phyloP scores from a whole-genome alignment of 2,329 filamentous ascomycete genomes.

The Fusarium piperis region DNA sequence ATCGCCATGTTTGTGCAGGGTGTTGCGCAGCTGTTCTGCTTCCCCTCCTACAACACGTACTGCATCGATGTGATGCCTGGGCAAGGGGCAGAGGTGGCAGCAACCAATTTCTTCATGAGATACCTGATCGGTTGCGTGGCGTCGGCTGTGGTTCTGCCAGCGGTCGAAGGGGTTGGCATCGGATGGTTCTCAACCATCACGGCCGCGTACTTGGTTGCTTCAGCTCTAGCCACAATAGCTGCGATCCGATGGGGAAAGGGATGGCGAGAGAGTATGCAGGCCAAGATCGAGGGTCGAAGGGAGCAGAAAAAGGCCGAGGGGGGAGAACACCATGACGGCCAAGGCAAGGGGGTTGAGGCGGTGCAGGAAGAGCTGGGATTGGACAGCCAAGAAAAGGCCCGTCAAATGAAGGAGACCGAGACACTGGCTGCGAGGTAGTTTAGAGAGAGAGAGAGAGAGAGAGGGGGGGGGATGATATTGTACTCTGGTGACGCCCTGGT shows the following conservation, averaged over 20 bases:
- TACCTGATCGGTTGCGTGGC: constrained; percentile 79
- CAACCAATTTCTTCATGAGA: constrained; percentile 81
- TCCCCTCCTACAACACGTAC: constrained; percentile 81
- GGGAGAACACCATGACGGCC: background rate
- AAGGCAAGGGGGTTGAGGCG: constrained; percentile 5
- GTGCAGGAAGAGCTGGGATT: background rate
- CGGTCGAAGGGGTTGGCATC: constrained; percentile 77
- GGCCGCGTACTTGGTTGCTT: constrained; percentile 49
- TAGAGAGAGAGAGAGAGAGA: background rate
- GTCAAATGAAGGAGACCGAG: constrained; percentile 8
- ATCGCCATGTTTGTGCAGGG: constrained; percentile 80
- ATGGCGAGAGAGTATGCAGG: constrained; percentile 52
- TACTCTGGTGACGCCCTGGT: background rate
- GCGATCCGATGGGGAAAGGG: constrained; percentile 52
- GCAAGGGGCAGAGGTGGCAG: constrained; percentile 76
- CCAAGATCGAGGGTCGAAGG: constrained; percentile 19
- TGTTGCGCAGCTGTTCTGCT: constrained; percentile 78
- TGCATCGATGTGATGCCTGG: constrained; percentile 82
- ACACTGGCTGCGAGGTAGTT: constrained; percentile 18
- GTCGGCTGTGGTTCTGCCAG: constrained; percentile 77
- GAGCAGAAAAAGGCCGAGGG: constrained; percentile 9
- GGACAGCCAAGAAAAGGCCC: background rate
- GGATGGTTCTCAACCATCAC: constrained; percentile 83
- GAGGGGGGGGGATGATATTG: background rate
- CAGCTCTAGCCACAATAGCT: constrained; percentile 49